Conservation (phyloP, 164 flowering plant genomes). For the Akebia trifoliata region DNA sequence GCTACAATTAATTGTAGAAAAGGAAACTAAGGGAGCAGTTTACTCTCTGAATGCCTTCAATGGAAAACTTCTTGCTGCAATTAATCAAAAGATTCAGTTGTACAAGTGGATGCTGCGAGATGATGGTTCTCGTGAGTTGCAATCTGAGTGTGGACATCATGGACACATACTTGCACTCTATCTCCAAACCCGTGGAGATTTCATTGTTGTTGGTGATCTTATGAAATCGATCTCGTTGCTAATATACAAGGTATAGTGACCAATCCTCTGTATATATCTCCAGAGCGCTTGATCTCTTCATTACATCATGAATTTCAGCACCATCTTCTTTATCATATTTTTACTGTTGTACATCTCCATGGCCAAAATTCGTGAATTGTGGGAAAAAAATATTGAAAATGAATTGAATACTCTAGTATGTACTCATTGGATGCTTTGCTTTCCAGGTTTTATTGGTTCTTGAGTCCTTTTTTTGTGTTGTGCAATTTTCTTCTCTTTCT, state of each 20-base stretch:
- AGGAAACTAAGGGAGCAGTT: conserved; percentile 96
- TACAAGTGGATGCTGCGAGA: conserved; percentile 97
- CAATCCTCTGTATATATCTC: neutral
- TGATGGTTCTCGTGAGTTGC: conserved; percentile 89
- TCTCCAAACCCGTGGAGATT: conserved; percentile 96
- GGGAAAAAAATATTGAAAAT: too few relatives aligned
- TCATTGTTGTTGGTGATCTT: conserved; percentile 95
- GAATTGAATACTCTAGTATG: too few relatives aligned
- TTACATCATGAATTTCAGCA: neutral
- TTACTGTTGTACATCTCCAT: too few relatives aligned
- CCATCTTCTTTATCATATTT: too few relatives aligned
- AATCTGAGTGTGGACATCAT: conserved; percentile 94
- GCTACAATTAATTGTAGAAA: conserved; percentile 79
- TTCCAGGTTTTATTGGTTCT: too few relatives aligned
- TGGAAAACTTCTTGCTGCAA: conserved; percentile 92
- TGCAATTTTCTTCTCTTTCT: too few relatives aligned
- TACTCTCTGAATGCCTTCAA: conserved; percentile 89
- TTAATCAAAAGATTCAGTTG: conserved; percentile 93
- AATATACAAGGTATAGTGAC: conserved; percentile 69
- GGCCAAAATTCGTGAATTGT: too few relatives aligned
- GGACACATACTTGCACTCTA: conserved; percentile 96
- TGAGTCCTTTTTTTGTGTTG: too few relatives aligned
- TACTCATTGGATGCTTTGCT: too few relatives aligned
- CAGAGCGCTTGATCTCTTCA: neutral
- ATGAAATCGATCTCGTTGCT: conserved; percentile 92